These are phyloP conservation scores for Acidiella bohemica DNA, from an alignment of 495 filamentous ascomycete species.

Conservation along the genomic window DNA sequence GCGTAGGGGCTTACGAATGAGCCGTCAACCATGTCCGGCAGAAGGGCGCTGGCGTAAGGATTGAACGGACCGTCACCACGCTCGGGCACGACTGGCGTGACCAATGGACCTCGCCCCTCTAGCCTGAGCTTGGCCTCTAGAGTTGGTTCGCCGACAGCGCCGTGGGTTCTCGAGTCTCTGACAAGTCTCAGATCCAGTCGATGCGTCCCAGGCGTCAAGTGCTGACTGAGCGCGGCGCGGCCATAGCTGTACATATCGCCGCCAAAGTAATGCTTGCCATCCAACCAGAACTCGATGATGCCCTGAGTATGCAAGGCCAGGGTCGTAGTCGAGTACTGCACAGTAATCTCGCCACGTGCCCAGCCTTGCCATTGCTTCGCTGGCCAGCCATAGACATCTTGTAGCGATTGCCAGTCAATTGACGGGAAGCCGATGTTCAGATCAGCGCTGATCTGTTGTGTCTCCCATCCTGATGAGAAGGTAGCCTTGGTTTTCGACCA, in stretches of 20 bases:
- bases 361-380: constrained; percentile 48
- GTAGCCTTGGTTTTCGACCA: constrained; percentile 32
- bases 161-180: constrained; percentile 41
- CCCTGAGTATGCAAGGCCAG: constrained; percentile 33
- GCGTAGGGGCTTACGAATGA: constrained; percentile 33
- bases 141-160: constrained; percentile 33
- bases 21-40: constrained; percentile 36
- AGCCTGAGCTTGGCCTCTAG: constrained; percentile 30
- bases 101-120: constrained; percentile 17
- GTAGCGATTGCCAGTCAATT: constrained; percentile 39
- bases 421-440: constrained; percentile 36
- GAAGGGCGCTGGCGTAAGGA: constrained; percentile 26
- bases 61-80: too few species aligned
- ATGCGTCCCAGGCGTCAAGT: constrained; percentile 37
- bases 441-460: constrained; percentile 6
- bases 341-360: constrained; percentile 37
- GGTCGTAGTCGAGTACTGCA: constrained; percentile 22
- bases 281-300: constrained; percentile 40
- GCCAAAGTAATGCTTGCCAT: constrained; percentile 39
- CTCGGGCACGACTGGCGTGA: constrained; percentile 2
- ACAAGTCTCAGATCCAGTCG: constrained; percentile 39
- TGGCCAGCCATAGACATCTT: constrained; percentile 47
- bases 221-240: constrained; percentile 36
- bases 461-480: not conserved
- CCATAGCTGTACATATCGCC: constrained; percentile 44